A percentile compares a stretch with the other conserved stretches of the same genome.
These are phyloP conservation scores for Nicotiana tabacum DNA, from an alignment of 257 asterid species.

Conservation along the genomic window DNA sequence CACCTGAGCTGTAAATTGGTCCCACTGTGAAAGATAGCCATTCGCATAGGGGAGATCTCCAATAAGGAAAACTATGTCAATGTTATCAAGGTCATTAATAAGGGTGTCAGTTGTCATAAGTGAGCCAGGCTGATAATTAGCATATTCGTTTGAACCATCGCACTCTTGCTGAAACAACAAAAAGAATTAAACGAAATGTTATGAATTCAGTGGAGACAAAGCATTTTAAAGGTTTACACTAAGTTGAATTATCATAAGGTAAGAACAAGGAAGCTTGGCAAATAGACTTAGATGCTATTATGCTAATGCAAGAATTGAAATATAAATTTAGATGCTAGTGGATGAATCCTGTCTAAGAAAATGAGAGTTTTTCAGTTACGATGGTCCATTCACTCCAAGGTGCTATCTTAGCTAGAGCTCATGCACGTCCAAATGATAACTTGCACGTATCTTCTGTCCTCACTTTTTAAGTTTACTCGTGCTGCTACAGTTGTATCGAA, in stretches of 20 bases:
- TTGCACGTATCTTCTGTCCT: too few species aligned
- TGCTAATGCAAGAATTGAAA: neutral
- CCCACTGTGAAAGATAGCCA: slow-evolving; percentile 80
- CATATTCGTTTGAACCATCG: slow-evolving; percentile 86
- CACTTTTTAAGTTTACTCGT: too few species aligned
- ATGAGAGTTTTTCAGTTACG: neutral
- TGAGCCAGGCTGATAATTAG: slow-evolving; percentile 78
- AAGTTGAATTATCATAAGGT: neutral
- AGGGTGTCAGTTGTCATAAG: slow-evolving; percentile 78
- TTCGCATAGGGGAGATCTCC: slow-evolving; percentile 58
- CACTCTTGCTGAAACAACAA: slow-evolving; percentile 66
- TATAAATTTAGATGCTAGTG: neutral
- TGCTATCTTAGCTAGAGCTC: neutral
- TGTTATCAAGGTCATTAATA: slow-evolving; percentile 45
- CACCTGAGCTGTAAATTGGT: slow-evolving; percentile 83
- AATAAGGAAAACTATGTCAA: slow-evolving; percentile 54
- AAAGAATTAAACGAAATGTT: neutral
- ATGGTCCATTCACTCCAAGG: neutral
- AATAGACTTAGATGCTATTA: neutral
- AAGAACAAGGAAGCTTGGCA: too few species aligned
- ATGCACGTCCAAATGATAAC: neutral
- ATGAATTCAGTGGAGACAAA: too few species aligned
- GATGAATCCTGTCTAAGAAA: neutral
- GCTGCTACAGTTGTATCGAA: neutral
- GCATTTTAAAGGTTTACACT: neutral